Conservation (phyloP, 1,284 basidiomycete genomes). For the Afroboletus lepidellus region DNA sequence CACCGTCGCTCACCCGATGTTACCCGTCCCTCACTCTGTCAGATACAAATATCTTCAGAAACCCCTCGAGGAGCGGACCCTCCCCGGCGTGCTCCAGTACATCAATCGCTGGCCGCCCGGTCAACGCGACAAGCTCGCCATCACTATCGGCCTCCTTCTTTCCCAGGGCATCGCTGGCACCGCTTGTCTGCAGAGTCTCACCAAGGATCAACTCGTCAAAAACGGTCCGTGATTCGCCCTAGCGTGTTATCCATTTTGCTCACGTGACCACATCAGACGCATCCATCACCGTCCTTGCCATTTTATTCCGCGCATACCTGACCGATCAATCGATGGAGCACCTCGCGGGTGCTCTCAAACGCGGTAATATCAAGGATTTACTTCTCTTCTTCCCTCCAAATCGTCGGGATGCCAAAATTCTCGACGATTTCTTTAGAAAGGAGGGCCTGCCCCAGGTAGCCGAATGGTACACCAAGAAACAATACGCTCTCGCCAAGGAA, state of each 20-base stretch:
- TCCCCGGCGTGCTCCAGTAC: conserved; percentile 87
- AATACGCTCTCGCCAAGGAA: conserved; percentile 73
- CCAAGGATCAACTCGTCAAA: conserved; percentile 94
- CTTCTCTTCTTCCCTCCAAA: conserved; percentile 84
- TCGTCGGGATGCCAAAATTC: conserved; percentile 68
- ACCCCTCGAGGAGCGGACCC: conserved; percentile 84
- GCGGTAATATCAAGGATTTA: conserved; percentile 84
- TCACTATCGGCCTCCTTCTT: conserved; percentile 79
- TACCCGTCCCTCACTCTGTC: conserved; percentile 12
- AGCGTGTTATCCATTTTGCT: neutral
- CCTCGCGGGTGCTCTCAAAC: conserved; percentile 73
- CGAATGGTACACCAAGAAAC: conserved; percentile 91
- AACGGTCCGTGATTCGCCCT: conserved; percentile 56
- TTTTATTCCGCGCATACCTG: conserved; percentile 81
- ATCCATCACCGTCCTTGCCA: conserved; percentile 73
- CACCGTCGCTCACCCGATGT: neutral
- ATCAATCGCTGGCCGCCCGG: conserved; percentile 77
- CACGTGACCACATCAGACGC: conserved; percentile 51
- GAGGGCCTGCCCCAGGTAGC: conserved; percentile 76
- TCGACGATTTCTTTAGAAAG: conserved; percentile 86
- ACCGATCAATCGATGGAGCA: conserved; percentile 84
- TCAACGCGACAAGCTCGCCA: conserved; percentile 81
- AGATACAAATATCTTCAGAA: conserved; percentile 99
- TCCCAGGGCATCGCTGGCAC: conserved; percentile 79
- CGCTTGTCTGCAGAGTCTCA: conserved; percentile 76